Evolutionary conservation across 148 eudicot species (phyloP).

Genomic region (Linanthus parryae): DNA sequence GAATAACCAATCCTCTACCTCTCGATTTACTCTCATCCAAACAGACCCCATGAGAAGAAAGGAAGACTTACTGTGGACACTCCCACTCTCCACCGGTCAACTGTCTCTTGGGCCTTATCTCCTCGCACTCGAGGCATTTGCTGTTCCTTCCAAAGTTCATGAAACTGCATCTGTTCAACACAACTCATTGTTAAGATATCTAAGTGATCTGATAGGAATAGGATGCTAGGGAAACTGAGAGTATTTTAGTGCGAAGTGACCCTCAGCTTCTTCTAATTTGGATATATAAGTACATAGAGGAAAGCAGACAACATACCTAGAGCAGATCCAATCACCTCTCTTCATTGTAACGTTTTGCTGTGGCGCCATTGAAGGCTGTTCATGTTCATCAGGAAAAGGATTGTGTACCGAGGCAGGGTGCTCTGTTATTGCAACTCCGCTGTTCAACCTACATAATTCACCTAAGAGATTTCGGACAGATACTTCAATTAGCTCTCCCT

Average conservation of each 20-base stretch:
- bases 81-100: conserved; percentile 87
- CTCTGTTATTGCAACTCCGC: conserved; percentile 17
- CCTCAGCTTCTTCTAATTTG: too few species aligned
- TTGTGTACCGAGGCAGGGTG: conserved; percentile 18
- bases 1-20: too few species aligned
- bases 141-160: conserved; percentile 78
- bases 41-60: conserved; percentile 7
- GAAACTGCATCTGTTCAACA: conserved; percentile 71
- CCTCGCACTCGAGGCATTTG: conserved; percentile 75
- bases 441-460: conserved; percentile 36
- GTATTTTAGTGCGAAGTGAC: too few species aligned
- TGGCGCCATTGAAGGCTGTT: conserved; percentile 23
- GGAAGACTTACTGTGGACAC: conserved; percentile 80
- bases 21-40: too few species aligned
- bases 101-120: conserved; percentile 56
- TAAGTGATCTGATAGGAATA: neutral
- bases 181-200: conserved; percentile 9
- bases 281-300: neutral
- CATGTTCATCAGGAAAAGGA: conserved; percentile 29
- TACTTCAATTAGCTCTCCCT: conserved; percentile 50
- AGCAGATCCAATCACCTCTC: conserved; percentile 91
- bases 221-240: neutral
- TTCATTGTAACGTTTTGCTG: conserved; percentile 57
- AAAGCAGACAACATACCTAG: conserved; percentile 40
- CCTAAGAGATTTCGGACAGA: conserved; percentile 56